A percentile compares a stretch with the other conserved stretches of the same genome.
Evolutionary conservation across 495 filamentous ascomycete genomes (phyloP).

Genomic region (Entonaema liquescens): DNA sequence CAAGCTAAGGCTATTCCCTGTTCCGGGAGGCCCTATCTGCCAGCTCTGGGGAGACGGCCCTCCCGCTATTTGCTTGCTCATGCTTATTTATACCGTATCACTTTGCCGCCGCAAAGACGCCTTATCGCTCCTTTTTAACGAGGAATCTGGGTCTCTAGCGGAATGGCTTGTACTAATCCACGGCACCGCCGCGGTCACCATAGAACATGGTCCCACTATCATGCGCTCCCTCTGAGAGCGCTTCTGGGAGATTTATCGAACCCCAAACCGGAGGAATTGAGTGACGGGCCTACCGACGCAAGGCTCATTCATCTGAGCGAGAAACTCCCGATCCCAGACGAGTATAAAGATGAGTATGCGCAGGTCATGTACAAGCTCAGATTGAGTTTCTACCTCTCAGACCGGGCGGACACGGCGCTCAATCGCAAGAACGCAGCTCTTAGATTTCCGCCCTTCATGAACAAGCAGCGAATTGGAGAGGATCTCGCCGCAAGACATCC

Average conservation of each 20-base stretch:
- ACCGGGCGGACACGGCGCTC: slow-evolving; percentile 15
- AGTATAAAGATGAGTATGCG: slow-evolving; percentile 12
- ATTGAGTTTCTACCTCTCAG: slow-evolving; percentile 32
- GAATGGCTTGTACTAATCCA: slow-evolving; percentile 41
- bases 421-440: slow-evolving; percentile 38
- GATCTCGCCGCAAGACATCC: slow-evolving; percentile 17
- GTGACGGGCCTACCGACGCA: slow-evolving; percentile 18
- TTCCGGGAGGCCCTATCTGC: slow-evolving; percentile 35
- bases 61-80: slow-evolving; percentile 40
- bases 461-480: slow-evolving; percentile 10
- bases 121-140: slow-evolving; percentile 37
- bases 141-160: slow-evolving; percentile 29
- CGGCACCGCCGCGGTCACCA: slow-evolving; percentile 30
- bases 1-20: slow-evolving; percentile 35
- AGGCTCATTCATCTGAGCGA: slow-evolving; percentile 1
- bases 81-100: slow-evolving; percentile 40
- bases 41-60: slow-evolving; percentile 18
- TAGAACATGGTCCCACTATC: slow-evolving; percentile 13
- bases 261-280: slow-evolving; percentile 16
- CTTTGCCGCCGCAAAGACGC: slow-evolving; percentile 35
- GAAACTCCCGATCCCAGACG: slow-evolving; percentile 8
- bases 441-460: slow-evolving; percentile 24
- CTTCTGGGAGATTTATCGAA: slow-evolving; percentile 20
- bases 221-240: slow-evolving; percentile 27
- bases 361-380: slow-evolving; percentile 20